Percentiles rank a stretch among this genome's conserved stretches.
phyloP scores from a whole-genome alignment of 2,329 filamentous ascomycete genomes.

The Furcasterigmium furcatum region DNA sequence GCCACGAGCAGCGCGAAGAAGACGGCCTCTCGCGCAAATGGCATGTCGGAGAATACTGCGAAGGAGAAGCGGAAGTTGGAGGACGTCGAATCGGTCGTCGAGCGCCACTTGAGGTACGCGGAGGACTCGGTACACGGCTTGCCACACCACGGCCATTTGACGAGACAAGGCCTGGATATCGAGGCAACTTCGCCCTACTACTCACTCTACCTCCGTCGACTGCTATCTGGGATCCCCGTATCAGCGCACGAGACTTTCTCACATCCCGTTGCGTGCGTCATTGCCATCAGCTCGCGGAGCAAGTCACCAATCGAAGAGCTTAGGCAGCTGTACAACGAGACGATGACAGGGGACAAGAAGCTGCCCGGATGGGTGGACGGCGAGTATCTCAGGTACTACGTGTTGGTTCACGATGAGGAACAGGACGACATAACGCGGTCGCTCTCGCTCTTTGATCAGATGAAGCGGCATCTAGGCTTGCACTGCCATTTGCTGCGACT shows the following conservation, averaged over 20 bases:
- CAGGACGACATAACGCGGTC: conserved; percentile 88
- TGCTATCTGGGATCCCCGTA: conserved; percentile 76
- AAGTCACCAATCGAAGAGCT: conserved; percentile 82
- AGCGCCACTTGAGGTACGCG: conserved; percentile 73
- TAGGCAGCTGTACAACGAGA: conserved; percentile 77
- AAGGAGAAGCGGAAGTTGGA: conserved; percentile 34
- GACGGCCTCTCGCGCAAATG: conserved; percentile 19
- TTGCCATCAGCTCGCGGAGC: conserved; percentile 91
- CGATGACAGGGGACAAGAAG: conserved; percentile 70
- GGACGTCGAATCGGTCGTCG: conserved; percentile 77
- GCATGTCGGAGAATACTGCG: conserved; percentile 13
- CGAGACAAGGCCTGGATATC: conserved; percentile 37
- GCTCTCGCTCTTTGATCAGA: conserved; percentile 89
- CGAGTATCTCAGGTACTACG: conserved; percentile 93
- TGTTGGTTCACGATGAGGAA: conserved; percentile 95
- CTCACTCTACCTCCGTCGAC: conserved; percentile 75
- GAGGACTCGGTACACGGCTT: conserved; percentile 53
- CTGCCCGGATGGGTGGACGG: conserved; percentile 85
- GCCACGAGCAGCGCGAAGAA: conserved; percentile 27
- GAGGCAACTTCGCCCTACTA: conserved; percentile 74
- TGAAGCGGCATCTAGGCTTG: conserved; percentile 97
- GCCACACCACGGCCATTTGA: conserved; percentile 31
- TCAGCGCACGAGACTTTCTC: conserved; percentile 89
- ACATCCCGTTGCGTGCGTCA: conserved; percentile 90
- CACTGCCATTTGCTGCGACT: conserved; percentile 91